Evolutionary conservation across 169 alveolate genomes (phyloP).

Genomic region (Cryptosporidium meleagridis): DNA sequence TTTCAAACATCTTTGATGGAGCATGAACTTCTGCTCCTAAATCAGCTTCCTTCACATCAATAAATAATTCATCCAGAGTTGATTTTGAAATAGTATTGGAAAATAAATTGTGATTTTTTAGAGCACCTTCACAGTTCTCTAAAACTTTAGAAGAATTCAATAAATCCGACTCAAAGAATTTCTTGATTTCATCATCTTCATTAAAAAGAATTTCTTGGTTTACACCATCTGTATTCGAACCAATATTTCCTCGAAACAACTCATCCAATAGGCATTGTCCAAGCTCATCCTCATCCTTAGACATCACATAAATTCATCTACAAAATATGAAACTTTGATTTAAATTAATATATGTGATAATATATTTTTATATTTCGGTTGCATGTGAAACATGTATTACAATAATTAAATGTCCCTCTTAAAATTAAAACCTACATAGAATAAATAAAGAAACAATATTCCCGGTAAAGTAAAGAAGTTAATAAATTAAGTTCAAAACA

Average conservation of each 20-base stretch:
- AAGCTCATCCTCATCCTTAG: slow-evolving; percentile 13
- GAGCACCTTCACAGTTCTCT: neutral
- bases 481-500: neutral
- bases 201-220: neutral
- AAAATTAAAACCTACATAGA: neutral
- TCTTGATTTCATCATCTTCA: slow-evolving; percentile 22
- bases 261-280: slow-evolving; percentile 7
- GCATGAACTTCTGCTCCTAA: neutral
- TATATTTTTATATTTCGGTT: neutral
- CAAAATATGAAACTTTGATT: neutral
- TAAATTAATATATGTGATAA: neutral
- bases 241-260: neutral
- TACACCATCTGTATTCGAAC: neutral
- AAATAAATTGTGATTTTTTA: neutral
- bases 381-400: slow-evolving; percentile 28
- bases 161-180: neutral
- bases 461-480: neutral
- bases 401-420: slow-evolving; percentile 11
- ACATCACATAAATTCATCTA: neutral
- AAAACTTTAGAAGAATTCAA: neutral
- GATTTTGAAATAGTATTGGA: too few relatives aligned
- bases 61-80: neutral
- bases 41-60: neutral
- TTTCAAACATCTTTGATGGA: neutral
- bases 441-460: neutral